Percentiles rank a stretch among this genome's conserved stretches.
Evolutionary conservation across 2,329 filamentous ascomycete species (phyloP).

Genomic region (Lasiodiplodia sp.): DNA sequence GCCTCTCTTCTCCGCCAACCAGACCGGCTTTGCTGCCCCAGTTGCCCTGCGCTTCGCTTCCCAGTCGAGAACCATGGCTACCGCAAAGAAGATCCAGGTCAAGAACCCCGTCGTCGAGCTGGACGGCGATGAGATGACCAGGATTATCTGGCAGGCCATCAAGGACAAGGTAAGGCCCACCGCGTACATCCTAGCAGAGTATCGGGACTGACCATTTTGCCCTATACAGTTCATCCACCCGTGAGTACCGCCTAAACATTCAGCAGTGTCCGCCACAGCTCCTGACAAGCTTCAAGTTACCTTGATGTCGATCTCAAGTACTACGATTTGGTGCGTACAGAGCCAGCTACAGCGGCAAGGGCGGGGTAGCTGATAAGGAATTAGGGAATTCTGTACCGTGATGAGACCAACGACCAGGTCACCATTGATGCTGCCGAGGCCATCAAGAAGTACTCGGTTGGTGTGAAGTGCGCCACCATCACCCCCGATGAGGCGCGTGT

Average conservation of each 20-base stretch:
- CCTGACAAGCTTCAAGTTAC: constrained; percentile 59
- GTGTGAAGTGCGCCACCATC: constrained; percentile 99
- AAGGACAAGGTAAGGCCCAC: constrained; percentile 76
- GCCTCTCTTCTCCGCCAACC: constrained; percentile 11
- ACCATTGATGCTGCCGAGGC: constrained; percentile 94
- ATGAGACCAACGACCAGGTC: constrained; percentile 95
- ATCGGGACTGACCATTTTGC: constrained; percentile 8
- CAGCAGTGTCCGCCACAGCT: background rate
- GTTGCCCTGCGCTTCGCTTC: constrained; percentile 23
- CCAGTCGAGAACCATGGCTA: constrained; percentile 45
- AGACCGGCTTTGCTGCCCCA: constrained; percentile 3
- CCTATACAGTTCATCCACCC: constrained; percentile 78
- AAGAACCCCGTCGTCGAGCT: constrained; percentile 99
- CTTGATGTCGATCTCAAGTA: constrained; percentile 98
- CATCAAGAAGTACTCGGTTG: constrained; percentile 98
- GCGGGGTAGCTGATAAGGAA: constrained; percentile 29
- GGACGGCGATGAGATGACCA: constrained; percentile 94
- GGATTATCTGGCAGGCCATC: constrained; percentile 99
- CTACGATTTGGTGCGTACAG: constrained; percentile 73
- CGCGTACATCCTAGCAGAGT: background rate
- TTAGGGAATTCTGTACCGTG: constrained; percentile 86
- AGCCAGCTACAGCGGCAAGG: background rate
- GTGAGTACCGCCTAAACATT: constrained; percentile 40
- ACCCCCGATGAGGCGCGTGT: constrained; percentile 97
- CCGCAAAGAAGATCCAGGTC: constrained; percentile 91